Evolutionary conservation across 495 filamentous ascomycete species (phyloP).

Genomic region (Choiromyces venosus): DNA sequence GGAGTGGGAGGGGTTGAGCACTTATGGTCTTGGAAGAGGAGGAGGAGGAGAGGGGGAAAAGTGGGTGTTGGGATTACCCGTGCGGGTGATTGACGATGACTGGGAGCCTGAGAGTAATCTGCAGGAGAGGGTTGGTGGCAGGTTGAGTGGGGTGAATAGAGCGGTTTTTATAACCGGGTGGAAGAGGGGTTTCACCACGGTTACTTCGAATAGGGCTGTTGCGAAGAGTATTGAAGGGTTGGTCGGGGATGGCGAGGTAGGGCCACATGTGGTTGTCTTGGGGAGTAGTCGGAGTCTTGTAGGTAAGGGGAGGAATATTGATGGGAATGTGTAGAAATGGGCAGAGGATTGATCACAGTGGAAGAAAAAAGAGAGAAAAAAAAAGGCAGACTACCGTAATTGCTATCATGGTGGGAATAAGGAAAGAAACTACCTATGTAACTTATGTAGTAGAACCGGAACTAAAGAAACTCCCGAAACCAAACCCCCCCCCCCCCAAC

Average conservation of each 20-base stretch:
- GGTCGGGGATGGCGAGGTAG: conserved; percentile 48
- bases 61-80: conserved; percentile 9
- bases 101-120: background rate
- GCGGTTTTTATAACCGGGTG: conserved; percentile 68
- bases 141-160: conserved; percentile 58
- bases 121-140: conserved; percentile 41
- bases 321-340: background rate
- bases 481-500: too few species aligned
- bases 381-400: too few species aligned
- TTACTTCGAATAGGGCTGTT: conserved; percentile 62
- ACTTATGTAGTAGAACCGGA: background rate
- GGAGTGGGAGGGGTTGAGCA: conserved; percentile 2
- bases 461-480: background rate
- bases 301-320: conserved; percentile 55
- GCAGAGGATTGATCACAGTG: background rate
- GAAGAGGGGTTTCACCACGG: conserved; percentile 55
- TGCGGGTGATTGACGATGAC: conserved; percentile 6
- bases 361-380: background rate
- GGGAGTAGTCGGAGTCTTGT: conserved; percentile 60
- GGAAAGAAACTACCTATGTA: background rate
- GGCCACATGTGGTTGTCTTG: conserved; percentile 58
- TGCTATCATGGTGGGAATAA: background rate
- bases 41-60: background rate
- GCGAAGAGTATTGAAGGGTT: conserved; percentile 58
- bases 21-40: background rate